These are phyloP conservation scores for Cryoendolithus antarcticus DNA, from an alignment of 2,329 filamentous ascomycete species.

Conservation along the genomic window DNA sequence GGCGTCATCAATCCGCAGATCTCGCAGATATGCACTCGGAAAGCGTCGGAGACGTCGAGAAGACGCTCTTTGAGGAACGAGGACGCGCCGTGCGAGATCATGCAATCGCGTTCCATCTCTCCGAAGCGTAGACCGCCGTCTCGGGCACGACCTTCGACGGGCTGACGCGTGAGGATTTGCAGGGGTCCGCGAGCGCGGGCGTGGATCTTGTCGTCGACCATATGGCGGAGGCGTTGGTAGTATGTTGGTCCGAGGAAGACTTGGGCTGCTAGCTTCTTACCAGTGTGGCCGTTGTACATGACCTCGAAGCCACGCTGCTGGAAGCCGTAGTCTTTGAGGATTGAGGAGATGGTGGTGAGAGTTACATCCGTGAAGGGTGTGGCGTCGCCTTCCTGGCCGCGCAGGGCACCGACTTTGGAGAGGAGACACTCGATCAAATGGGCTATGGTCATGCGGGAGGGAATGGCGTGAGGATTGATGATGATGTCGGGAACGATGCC, in stretches of 20 bases:
- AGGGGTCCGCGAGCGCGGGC: conserved; percentile 93
- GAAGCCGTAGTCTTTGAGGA: conserved; percentile 82
- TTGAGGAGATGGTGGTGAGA: conserved; percentile 78
- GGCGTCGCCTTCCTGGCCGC: conserved; percentile 91
- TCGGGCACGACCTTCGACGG: conserved; percentile 93
- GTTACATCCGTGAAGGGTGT: conserved; percentile 98
- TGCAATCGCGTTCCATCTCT: conserved; percentile 99
- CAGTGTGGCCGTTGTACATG: conserved; percentile 98
- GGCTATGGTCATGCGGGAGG: conserved; percentile 99
- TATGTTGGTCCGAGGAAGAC: conserved; percentile 97
- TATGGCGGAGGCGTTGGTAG: conserved; percentile 95
- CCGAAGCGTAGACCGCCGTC: conserved; percentile 98
- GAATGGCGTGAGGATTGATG: conserved; percentile 99
- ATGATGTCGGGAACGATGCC: conserved; percentile 91
- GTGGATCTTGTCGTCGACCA: conserved; percentile 99
- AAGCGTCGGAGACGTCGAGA: conserved; percentile 95
- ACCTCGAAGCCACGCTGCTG: conserved; percentile 95
- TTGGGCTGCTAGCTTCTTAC: conserved; percentile 82
- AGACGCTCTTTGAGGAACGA: conserved; percentile 94
- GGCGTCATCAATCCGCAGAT: conserved; percentile 98
- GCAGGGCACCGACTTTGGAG: conserved; percentile 86
- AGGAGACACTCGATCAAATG: conserved; percentile 98
- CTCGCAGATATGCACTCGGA: conserved; percentile 95
- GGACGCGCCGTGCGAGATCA: conserved; percentile 98
- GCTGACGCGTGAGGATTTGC: conserved; percentile 93